phyloP scores from a whole-genome alignment of 352 stramenopile genomes.

The Phytophthora colocasiae region DNA sequence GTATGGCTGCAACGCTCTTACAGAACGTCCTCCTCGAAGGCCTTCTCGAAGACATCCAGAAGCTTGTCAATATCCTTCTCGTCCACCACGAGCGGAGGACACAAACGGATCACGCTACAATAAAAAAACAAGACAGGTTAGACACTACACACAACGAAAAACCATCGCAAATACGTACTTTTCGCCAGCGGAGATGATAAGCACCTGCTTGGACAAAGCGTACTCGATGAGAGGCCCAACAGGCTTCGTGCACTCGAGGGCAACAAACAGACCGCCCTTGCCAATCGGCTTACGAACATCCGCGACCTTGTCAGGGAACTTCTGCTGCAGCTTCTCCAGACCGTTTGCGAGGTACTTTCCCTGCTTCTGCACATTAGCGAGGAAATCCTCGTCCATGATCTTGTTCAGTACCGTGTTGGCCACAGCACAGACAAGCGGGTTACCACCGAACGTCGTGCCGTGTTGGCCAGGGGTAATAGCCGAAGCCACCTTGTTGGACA shows the following conservation, averaged over 20 bases:
- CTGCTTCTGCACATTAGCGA: conserved; percentile 75
- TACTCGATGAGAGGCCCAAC: conserved; percentile 73
- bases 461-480: conserved; percentile 94
- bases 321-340: conserved; percentile 70
- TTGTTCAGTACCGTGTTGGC: conserved; percentile 84
- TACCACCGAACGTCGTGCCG: conserved; percentile 97
- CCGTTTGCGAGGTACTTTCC: conserved; percentile 65
- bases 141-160: conserved; percentile 5
- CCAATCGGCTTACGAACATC: conserved; percentile 73
- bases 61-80: conserved; percentile 83
- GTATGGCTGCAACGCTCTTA: conserved; percentile 32
- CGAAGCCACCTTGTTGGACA: conserved; percentile 89
- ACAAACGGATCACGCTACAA: conserved; percentile 79
- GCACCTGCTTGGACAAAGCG: conserved; percentile 74
- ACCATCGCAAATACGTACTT: conserved; percentile 53
- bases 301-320: conserved; percentile 76
- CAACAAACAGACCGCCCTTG: conserved; percentile 79
- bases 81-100: conserved; percentile 81
- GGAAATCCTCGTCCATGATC: conserved; percentile 72
- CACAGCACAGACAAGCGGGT: conserved; percentile 95
- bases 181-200: conserved; percentile 86
- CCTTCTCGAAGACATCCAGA: conserved; percentile 73
- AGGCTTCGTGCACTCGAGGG: conserved; percentile 77
- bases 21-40: conserved; percentile 61
- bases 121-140: conserved; percentile 8